A percentile compares a stretch with the other conserved stretches of the same genome.
These are phyloP conservation scores for Orbilia javanica DNA, from an alignment of 2,329 filamentous ascomycete genomes.

Conservation along the genomic window DNA sequence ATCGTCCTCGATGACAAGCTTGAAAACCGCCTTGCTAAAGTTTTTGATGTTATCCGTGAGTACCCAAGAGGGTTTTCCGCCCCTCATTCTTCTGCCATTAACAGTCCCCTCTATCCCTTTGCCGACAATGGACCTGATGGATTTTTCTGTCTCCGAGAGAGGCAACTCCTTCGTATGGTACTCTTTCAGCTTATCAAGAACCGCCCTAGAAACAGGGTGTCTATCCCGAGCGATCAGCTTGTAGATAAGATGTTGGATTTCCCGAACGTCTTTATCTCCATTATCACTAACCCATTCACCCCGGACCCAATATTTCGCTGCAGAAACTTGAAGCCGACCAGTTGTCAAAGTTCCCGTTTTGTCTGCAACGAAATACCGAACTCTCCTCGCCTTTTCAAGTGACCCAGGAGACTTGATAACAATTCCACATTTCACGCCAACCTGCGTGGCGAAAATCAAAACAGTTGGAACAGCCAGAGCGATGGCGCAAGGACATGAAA, in stretches of 20 bases:
- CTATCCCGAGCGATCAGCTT: conserved; percentile 46
- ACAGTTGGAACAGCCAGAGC: conserved; percentile 83
- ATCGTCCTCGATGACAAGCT: conserved; percentile 37
- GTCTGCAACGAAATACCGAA: conserved; percentile 79
- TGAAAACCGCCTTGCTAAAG: conserved; percentile 61
- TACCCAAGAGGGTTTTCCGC: conserved; percentile 69
- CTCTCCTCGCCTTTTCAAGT: conserved; percentile 74
- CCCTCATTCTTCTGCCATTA: conserved; percentile 64
- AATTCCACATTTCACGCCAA: conserved; percentile 75
- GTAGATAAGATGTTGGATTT: conserved; percentile 32
- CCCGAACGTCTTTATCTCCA: conserved; percentile 26
- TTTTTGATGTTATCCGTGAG: conserved; percentile 55
- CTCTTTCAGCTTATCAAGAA: conserved; percentile 49
- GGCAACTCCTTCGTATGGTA: conserved; percentile 23
- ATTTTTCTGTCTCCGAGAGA: conserved; percentile 19
- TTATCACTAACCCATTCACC: conserved; percentile 37
- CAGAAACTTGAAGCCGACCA: conserved; percentile 69
- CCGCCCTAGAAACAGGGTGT: conserved; percentile 61
- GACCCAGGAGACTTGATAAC: conserved; percentile 77
- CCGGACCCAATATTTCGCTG: conserved; percentile 63
- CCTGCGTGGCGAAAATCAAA: conserved; percentile 76
- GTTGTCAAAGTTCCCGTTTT: conserved; percentile 82
- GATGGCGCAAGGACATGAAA: conserved; percentile 84
- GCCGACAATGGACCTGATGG: conserved; percentile 58
- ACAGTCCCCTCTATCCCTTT: conserved; percentile 66